Evolutionary conservation across 768 basidiomycete species (phyloP), one percentile per base, ranked within the genome.

Genomic region (Hypholoma fasciculare): DNA sequence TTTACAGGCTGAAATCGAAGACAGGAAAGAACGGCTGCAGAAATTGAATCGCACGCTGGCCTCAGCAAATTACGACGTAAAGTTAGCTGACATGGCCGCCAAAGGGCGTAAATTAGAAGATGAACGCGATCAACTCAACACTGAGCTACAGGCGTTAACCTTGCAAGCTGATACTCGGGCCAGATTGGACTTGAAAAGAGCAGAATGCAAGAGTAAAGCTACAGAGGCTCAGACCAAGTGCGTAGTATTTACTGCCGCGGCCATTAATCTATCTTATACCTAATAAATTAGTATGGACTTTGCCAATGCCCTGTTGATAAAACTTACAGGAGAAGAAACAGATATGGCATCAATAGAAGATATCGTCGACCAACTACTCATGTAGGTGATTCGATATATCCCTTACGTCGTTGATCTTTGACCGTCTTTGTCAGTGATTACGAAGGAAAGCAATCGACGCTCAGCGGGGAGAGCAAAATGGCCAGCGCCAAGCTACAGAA

Each of bases 141-240:
- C 71, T 0, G 96, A 97, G 60, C 78, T 95, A 42, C 79, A 84
- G 34, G 73, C 78, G 1, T 72, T 97, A 63, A 93, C 85, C 63
- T 65, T 84, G 46, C 94, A 98, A 68, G 88, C 92, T 0, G 90
- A 95, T 54, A 77, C 84, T 1, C 78, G 96, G 44, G 93, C 95
- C 2, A 88, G 84, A 64, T 70, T 98, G 52, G 85, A 89, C 40
- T 66, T 96, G 60, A 90, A 92, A 67, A 78, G 86, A 58, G 76
- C 76, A 1, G 92, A 95, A 61, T 69, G 87, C 44, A 83, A 79
- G 68, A 79, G 73, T 55, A 92, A 90, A 73, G 74, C 76, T 46
- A 75, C 75, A 14, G 91, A 94, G 40, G 78, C 94, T 13, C 76
- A 82, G 61, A 86, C 80, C 53, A 86, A 80, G 92, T 94, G 59